A percentile compares a stretch with the other conserved stretches of the same genome.
phyloP scores from a whole-genome alignment of 129 eudicot species.

The Glebionis coronaria region DNA sequence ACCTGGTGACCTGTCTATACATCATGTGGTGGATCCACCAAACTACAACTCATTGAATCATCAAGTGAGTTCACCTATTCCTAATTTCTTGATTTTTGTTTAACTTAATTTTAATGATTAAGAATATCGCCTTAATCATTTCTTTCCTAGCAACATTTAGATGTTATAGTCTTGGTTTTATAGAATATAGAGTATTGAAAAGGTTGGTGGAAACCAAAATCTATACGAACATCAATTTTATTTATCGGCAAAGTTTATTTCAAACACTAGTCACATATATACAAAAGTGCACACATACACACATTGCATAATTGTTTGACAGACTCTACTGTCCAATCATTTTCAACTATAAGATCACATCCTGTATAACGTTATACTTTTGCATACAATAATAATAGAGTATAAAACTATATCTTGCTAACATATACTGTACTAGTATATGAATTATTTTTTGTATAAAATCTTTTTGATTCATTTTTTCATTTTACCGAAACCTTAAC shows the following conservation, averaged over 20 bases:
- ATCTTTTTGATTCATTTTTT: no score
- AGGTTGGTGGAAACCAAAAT: conserved; percentile 13
- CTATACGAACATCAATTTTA: conserved; percentile 6
- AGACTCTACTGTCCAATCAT: not conserved
- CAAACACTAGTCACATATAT: not conserved
- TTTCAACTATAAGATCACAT: not conserved
- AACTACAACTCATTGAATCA: conserved; percentile 44
- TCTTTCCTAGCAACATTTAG: no score
- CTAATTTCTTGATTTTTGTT: not conserved
- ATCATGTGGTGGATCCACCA: conserved; percentile 41
- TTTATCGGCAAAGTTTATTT: conserved; percentile 4
- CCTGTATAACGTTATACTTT: not conserved
- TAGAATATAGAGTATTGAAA: not conserved
- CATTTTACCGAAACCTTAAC: no score
- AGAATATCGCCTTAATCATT: no score
- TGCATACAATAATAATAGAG: not conserved
- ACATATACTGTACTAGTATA: no score
- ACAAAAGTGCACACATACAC: conserved; percentile 1
- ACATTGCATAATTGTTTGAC: not conserved
- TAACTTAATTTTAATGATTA: no score
- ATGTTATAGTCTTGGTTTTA: no score
- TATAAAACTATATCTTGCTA: not conserved
- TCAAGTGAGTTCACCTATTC: conserved; percentile 36
- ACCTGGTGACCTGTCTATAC: conserved; percentile 44
- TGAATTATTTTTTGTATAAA: no score